Evolutionary conservation across 2,329 filamentous ascomycete species (phyloP), one percentile per base, ranked within the genome.

Genomic region (Ilyonectria robusta): DNA sequence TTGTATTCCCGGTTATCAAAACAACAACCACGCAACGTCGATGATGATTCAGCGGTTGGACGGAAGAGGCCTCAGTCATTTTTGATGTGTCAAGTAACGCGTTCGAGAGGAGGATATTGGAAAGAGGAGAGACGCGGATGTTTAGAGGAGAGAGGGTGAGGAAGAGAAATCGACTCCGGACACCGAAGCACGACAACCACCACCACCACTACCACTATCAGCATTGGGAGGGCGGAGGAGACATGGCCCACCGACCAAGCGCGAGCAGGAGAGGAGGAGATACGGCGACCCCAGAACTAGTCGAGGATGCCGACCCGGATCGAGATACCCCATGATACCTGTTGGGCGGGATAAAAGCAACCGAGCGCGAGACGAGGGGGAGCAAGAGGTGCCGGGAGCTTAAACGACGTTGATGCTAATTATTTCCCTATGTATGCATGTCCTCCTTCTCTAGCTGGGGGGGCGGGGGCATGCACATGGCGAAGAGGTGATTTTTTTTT

Each of bases 11-110:
- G 73, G 68, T 75, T 71, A 72, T 61, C 69, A 64, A 74, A 70
- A 73, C 70, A 76, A 69, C 71, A 70, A 74, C 72, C 68, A 74
- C 62, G 74, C 74, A 69, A 76, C 68, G 74, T 74, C 73, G 71
- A 77, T 77, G 72, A 78, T 74, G 76, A 76, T 76, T 68, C 64
- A 76, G 74, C 74, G 74, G 73, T 72, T 74, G 70, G 67, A 68
- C 64, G 72, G 73, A 73, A 68, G 72, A 73, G 66, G 70, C 67
- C 71, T 67, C 69, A 70, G 73, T 73, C 73, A 59, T 71, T 72
- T 77, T 71, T 75, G 65, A 72, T 71, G 72, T 73, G 73, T 71
- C 59, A 75, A 68, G 65, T 73, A 70, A 69, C 59, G 72, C 69
- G 72, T 69, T 65, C 68, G 63, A 62, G 63, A 65, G 65, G 65